A percentile compares a stretch with the other conserved stretches of the same genome.
Evolutionary conservation across 2,329 filamentous ascomycete species (phyloP).

Genomic region (Chalara sp.): DNA sequence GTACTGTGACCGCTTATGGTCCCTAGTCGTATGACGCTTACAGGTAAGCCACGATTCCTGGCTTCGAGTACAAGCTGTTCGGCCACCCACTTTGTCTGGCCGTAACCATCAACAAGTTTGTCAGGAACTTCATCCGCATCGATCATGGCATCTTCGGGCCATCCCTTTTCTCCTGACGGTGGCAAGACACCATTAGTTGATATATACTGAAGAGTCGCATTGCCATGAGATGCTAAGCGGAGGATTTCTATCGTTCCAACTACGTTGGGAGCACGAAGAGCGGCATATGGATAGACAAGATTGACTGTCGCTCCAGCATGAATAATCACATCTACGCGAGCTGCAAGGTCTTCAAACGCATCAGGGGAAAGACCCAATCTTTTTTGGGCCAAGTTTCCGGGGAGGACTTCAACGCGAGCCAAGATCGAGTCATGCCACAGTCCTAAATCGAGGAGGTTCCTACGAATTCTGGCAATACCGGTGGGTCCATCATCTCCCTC

Average conservation of each 20-base stretch:
- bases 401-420: slow-evolving; percentile 69
- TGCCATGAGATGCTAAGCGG: slow-evolving; percentile 58
- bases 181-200: slow-evolving; percentile 78
- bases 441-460: slow-evolving; percentile 71
- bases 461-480: slow-evolving; percentile 65
- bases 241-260: slow-evolving; percentile 73
- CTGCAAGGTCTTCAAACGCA: slow-evolving; percentile 57
- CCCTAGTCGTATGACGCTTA: slow-evolving; percentile 71
- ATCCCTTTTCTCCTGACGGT: slow-evolving; percentile 57
- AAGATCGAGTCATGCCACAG: slow-evolving; percentile 72
- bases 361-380: slow-evolving; percentile 61
- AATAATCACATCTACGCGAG: slow-evolving; percentile 64
- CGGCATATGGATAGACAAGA: slow-evolving; percentile 75
- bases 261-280: slow-evolving; percentile 67
- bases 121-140: slow-evolving; percentile 59
- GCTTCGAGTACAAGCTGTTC: slow-evolving; percentile 69
- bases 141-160: slow-evolving; percentile 64
- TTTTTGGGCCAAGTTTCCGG: slow-evolving; percentile 64
- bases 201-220: slow-evolving; percentile 69
- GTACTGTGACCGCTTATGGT: slow-evolving; percentile 74
- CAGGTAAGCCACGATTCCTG: slow-evolving; percentile 65
- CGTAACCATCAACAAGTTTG: slow-evolving; percentile 77
- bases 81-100: slow-evolving; percentile 78
- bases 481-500: slow-evolving; percentile 55
- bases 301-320: slow-evolving; percentile 76